Percentiles rank a stretch among this genome's conserved stretches.
These are phyloP conservation scores for Auricularia sp. DNA, from an alignment of 768 basidiomycete species.

Conservation along the genomic window DNA sequence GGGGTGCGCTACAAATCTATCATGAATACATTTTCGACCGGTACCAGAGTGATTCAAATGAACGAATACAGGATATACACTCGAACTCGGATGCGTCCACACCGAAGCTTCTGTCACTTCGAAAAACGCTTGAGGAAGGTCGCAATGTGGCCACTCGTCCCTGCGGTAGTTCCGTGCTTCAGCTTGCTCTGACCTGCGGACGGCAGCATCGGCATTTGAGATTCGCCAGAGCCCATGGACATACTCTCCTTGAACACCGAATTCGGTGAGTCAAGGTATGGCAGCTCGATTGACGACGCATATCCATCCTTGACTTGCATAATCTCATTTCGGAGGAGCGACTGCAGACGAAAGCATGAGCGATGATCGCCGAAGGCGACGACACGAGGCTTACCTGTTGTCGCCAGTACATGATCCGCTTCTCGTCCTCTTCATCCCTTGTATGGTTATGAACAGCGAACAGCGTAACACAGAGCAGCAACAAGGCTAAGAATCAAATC, in stretches of 20 bases:
- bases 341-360: not conserved
- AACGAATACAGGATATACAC: too few species aligned
- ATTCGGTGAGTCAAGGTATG: conserved; percentile 29
- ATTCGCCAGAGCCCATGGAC: conserved; percentile 42
- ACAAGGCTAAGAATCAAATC: not conserved
- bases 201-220: conserved; percentile 41
- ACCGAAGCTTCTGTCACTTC: too few species aligned
- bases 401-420: conserved; percentile 80
- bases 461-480: conserved; percentile 70
- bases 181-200: not conserved
- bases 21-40: too few species aligned
- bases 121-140: too few species aligned
- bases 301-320: conserved; percentile 69
- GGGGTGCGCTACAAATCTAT: too few species aligned
- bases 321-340: conserved; percentile 57
- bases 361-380: too few species aligned
- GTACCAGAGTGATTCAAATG: too few species aligned
- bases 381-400: conserved; percentile 50
- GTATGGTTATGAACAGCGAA: conserved; percentile 63
- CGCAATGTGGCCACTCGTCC: not conserved
- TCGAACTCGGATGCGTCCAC: too few species aligned
- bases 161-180: not conserved
- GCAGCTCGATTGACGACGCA: conserved; percentile 46
- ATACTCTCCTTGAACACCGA: conserved; percentile 33
- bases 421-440: conserved; percentile 68